These are phyloP conservation scores for Lanmaoa rubissima DNA, from an alignment of 768 basidiomycete genomes.

Conservation along the genomic window DNA sequence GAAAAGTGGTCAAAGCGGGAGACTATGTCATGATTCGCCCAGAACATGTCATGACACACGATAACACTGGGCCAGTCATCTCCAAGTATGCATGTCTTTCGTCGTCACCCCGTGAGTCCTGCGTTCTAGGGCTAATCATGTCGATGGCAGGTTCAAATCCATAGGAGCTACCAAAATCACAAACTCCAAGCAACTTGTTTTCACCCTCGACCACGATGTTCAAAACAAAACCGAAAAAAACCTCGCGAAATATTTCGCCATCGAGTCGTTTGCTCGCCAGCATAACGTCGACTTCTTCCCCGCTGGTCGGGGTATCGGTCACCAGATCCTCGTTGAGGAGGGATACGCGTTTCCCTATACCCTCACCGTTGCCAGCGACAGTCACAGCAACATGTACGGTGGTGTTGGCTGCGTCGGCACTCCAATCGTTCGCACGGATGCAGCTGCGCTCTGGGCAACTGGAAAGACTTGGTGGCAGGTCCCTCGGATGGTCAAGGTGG, in stretches of 20 bases:
- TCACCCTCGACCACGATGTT: constrained; percentile 97
- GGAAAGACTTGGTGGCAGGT: constrained; percentile 99
- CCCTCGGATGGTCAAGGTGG: constrained; percentile 94
- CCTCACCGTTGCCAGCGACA: constrained; percentile 94
- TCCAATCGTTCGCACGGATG: constrained; percentile 94
- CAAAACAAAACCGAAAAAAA: constrained; percentile 94
- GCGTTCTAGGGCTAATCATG: neutral
- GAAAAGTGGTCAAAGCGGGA: constrained; percentile 82
- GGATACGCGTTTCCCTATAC: constrained; percentile 97
- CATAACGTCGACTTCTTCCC: constrained; percentile 95
- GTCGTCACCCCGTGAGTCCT: neutral
- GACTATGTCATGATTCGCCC: constrained; percentile 99
- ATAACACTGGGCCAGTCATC: constrained; percentile 98
- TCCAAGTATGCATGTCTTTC: constrained; percentile 65
- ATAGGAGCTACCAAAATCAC: constrained; percentile 86
- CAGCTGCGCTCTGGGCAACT: constrained; percentile 95
- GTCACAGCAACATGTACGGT: constrained; percentile 99
- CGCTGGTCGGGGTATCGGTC: constrained; percentile 95
- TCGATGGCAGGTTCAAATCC: constrained; percentile 74
- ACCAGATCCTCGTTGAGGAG: constrained; percentile 96
- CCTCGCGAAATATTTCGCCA: constrained; percentile 85
- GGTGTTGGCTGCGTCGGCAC: constrained; percentile 97
- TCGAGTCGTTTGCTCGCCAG: constrained; percentile 84
- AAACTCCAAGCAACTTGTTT: constrained; percentile 83
- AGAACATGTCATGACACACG: constrained; percentile 97